Conservation (phyloP, 2,329 filamentous ascomycete genomes). For the Calonectria naviculata region DNA sequence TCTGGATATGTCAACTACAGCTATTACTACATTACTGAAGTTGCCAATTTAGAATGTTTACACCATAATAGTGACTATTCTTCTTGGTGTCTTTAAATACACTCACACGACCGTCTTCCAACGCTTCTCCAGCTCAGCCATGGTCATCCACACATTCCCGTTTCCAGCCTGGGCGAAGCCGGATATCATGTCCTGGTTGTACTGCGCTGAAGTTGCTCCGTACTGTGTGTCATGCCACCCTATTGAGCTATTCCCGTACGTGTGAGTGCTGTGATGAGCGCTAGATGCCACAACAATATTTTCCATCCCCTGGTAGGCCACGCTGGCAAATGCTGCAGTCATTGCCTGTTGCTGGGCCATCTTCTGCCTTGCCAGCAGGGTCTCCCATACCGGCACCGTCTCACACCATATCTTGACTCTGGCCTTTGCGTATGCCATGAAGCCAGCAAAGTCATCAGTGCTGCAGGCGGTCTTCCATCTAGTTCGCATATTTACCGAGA, state of each 20-base stretch:
- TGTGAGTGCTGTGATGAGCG: background rate
- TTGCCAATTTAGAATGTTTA: too few species aligned
- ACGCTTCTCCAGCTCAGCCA: background rate
- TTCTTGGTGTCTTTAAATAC: too few species aligned
- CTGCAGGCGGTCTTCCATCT: background rate
- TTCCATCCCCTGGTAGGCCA: background rate
- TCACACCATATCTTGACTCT: conserved; percentile 4
- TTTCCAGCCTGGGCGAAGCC: background rate
- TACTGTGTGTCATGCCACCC: conserved; percentile 3
- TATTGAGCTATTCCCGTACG: background rate
- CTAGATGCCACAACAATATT: background rate
- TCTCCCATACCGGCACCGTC: background rate
- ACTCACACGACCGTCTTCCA: background rate
- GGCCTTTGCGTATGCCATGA: background rate
- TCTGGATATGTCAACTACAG: too few species aligned
- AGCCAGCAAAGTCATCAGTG: background rate
- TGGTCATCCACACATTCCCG: background rate
- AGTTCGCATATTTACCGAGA: background rate
- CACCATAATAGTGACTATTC: too few species aligned
- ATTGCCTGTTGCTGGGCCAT: background rate
- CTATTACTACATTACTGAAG: too few species aligned
- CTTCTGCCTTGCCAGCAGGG: background rate
- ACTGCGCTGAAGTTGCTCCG: background rate
- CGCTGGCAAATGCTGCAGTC: background rate
- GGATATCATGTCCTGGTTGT: background rate